phyloP scores from a whole-genome alignment of 257 asterid species.

The Agastache rugosa region DNA sequence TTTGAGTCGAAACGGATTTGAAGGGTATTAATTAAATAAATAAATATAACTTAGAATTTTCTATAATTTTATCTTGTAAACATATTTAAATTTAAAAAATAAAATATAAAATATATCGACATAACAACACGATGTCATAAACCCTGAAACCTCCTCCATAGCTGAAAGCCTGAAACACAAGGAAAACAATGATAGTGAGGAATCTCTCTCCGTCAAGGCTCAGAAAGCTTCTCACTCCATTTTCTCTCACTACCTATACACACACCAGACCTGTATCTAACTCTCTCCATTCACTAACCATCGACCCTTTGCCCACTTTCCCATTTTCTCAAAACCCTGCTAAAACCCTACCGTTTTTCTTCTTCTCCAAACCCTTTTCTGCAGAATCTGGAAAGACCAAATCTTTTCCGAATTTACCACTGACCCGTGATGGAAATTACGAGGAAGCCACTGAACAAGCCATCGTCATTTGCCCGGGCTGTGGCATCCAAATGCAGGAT shows the following conservation, averaged over 20 bases:
- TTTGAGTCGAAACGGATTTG: no score
- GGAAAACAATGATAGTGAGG: slow-evolving; percentile 51
- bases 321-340: slow-evolving; percentile 56
- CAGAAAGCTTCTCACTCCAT: slow-evolving; percentile 51
- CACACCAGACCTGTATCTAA: slow-evolving; percentile 40
- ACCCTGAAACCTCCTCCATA: slow-evolving; percentile 33
- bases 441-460: slow-evolving; percentile 52
- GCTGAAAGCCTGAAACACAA: slow-evolving; percentile 3
- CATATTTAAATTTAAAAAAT: not conserved
- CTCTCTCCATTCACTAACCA: slow-evolving; percentile 21
- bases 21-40: no score
- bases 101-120: not conserved
- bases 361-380: slow-evolving; percentile 50
- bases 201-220: slow-evolving; percentile 60
- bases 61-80: no score
- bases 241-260: slow-evolving; percentile 42
- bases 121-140: not conserved
- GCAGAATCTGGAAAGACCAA: slow-evolving; percentile 41
- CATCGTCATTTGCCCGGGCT: slow-evolving; percentile 75
- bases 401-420: slow-evolving; percentile 37
- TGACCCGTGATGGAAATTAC: slow-evolving; percentile 81
- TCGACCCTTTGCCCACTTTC: slow-evolving; percentile 32
- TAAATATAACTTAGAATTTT: no score
- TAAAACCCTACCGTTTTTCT: slow-evolving; percentile 50
- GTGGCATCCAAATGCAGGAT: slow-evolving; percentile 85